Percentiles rank a stretch among this genome's conserved stretches.
These are phyloP conservation scores for Endothia cerciana DNA, from an alignment of 2,329 filamentous ascomycete genomes.

Conservation along the genomic window DNA sequence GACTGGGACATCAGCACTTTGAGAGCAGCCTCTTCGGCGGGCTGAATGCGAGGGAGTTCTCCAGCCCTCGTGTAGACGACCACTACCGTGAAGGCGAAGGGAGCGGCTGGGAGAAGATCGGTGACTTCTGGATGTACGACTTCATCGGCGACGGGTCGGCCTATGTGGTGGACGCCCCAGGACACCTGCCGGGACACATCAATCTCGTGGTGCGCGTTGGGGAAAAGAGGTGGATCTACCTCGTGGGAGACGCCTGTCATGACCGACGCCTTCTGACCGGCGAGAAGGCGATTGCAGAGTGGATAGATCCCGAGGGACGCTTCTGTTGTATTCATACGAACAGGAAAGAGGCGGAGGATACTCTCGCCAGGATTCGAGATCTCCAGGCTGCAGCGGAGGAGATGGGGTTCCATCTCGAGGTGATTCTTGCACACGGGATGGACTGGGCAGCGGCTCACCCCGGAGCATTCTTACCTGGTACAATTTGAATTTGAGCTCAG, in stretches of 20 bases:
- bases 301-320: slow-evolving; percentile 49
- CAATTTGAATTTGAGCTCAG: neutral
- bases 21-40: slow-evolving; percentile 36
- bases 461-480: slow-evolving; percentile 21
- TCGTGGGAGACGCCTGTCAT: slow-evolving; percentile 59
- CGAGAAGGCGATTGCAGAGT: slow-evolving; percentile 55
- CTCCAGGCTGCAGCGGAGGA: slow-evolving; percentile 39
- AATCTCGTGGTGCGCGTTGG: slow-evolving; percentile 50
- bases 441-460: slow-evolving; percentile 45
- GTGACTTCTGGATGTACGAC: slow-evolving; percentile 50
- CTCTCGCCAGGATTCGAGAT: slow-evolving; percentile 45
- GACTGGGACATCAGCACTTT: slow-evolving; percentile 38
- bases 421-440: slow-evolving; percentile 55
- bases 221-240: slow-evolving; percentile 48
- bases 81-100: neutral
- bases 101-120: slow-evolving; percentile 43
- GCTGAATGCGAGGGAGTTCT: slow-evolving; percentile 47
- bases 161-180: slow-evolving; percentile 53
- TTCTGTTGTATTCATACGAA: slow-evolving; percentile 55
- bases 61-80: slow-evolving; percentile 34
- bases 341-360: slow-evolving; percentile 46
- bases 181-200: slow-evolving; percentile 55
- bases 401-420: slow-evolving; percentile 45
- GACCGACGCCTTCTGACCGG: slow-evolving; percentile 54
- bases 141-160: slow-evolving; percentile 51